Conservation (phyloP, 139 green algal genomes). For the Ulvella scutata region DNA sequence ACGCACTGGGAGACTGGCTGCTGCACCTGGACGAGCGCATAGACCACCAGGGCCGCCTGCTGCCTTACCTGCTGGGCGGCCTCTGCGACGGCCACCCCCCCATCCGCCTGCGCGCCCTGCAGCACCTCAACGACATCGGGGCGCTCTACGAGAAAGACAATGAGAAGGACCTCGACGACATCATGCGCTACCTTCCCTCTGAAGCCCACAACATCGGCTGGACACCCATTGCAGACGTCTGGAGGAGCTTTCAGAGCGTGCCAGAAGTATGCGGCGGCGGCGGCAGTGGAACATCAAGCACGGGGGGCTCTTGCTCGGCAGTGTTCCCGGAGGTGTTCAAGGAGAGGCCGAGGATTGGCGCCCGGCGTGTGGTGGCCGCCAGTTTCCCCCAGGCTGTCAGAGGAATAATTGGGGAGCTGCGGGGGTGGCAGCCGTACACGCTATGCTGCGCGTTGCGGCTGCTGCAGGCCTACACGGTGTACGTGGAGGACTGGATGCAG, state of each 20-base stretch:
- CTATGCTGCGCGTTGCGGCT: neutral
- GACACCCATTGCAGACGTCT: conserved; percentile 1
- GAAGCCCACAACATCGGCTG: conserved; percentile 26
- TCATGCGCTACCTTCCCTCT: conserved; percentile 23
- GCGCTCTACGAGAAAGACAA: conserved; percentile 27
- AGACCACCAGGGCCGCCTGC: conserved; percentile 48
- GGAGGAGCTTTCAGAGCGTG: too few relatives aligned
- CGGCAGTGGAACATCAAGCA: too few relatives aligned
- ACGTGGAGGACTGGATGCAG: neutral
- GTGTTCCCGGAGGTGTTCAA: neutral
- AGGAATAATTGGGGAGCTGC: neutral
- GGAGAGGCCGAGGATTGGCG: neutral
- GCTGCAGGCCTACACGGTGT: neutral
- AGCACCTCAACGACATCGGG: conserved; percentile 26
- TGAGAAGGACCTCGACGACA: conserved; percentile 28
- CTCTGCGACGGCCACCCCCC: conserved; percentile 30
- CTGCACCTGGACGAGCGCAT: conserved; percentile 31
- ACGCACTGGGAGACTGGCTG: conserved; percentile 40
- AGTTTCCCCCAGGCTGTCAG: neutral
- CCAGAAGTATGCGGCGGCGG: too few relatives aligned
- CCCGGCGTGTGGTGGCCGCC: neutral
- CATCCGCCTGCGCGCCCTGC: conserved; percentile 19
- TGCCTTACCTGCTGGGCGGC: conserved; percentile 44
- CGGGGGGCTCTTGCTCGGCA: neutral
- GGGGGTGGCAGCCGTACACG: neutral